phyloP scores from a whole-genome alignment of 768 basidiomycete genomes.

The Tricholoma furcatifolium region DNA sequence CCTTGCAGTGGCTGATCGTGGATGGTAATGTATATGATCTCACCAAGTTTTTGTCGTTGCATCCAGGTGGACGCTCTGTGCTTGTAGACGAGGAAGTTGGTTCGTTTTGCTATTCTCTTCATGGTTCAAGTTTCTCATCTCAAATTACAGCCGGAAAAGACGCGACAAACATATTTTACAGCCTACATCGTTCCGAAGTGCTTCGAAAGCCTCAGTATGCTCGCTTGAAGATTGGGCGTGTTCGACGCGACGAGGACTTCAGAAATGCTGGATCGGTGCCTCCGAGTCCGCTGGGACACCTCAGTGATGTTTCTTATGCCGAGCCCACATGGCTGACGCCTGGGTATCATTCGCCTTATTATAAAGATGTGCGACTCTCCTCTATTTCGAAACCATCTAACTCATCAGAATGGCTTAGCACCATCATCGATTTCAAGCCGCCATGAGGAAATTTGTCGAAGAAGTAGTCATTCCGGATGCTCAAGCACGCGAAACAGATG shows the following conservation, averaged over 20 bases:
- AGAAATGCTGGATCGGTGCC: slow-evolving; percentile 40
- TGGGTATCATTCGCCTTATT: slow-evolving; percentile 75
- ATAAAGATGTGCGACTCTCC: slow-evolving; percentile 54
- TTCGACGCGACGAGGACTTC: slow-evolving; percentile 59
- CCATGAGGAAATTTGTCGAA: slow-evolving; percentile 69
- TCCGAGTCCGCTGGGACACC: slow-evolving; percentile 44
- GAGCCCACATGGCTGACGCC: slow-evolving; percentile 80
- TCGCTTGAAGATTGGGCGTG: slow-evolving; percentile 69
- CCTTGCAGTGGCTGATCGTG: slow-evolving; percentile 1
- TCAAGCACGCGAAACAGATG: slow-evolving; percentile 71
- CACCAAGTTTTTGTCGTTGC: slow-evolving; percentile 73
- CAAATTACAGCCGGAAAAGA: slow-evolving; percentile 77
- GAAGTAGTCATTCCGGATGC: slow-evolving; percentile 59
- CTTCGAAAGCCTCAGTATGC: slow-evolving; percentile 71
- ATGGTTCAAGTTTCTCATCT: slow-evolving; percentile 1
- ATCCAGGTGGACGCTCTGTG: slow-evolving; percentile 81
- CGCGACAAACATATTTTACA: slow-evolving; percentile 84
- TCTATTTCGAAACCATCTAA: slow-evolving; percentile 23
- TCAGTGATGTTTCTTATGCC: slow-evolving; percentile 82
- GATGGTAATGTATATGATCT: slow-evolving; percentile 63
- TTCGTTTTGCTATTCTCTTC: slow-evolving; percentile 26
- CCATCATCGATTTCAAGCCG: slow-evolving; percentile 59
- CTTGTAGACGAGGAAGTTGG: slow-evolving; percentile 75
- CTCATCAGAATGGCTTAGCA: slow-evolving; percentile 32
- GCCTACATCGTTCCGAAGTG: slow-evolving; percentile 85